phyloP scores from a whole-genome alignment of 1,139 yeast genomes.

The Pichia sp. region DNA sequence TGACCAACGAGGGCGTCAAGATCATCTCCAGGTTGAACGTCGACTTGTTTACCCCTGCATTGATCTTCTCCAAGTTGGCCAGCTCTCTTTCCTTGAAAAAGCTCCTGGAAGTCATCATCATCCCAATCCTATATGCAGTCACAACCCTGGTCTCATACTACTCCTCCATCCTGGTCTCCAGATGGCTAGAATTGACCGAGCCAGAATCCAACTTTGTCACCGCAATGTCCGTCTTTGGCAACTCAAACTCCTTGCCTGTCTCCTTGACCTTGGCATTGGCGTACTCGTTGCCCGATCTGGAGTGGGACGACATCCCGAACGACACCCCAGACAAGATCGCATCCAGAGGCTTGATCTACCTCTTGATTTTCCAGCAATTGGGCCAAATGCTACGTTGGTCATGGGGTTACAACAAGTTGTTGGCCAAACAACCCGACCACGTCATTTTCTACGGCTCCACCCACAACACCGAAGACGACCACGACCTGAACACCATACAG shows the following conservation, averaged over 20 bases:
- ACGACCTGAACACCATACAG: slow-evolving; percentile 4
- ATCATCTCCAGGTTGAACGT: slow-evolving; percentile 66
- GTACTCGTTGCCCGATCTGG: slow-evolving; percentile 64
- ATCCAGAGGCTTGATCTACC: slow-evolving; percentile 71
- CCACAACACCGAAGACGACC: slow-evolving; percentile 3
- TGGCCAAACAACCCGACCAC: slow-evolving; percentile 45
- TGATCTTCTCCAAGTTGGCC: slow-evolving; percentile 76
- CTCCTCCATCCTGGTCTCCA: slow-evolving; percentile 49
- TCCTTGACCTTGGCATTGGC: slow-evolving; percentile 68
- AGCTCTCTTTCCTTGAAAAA: slow-evolving; percentile 64
- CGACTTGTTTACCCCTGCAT: slow-evolving; percentile 78
- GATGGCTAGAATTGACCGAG: slow-evolving; percentile 46
- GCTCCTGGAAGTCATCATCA: slow-evolving; percentile 62
- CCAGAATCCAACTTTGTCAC: slow-evolving; percentile 77
- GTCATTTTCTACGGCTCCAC: slow-evolving; percentile 26
- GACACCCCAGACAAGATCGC: slow-evolving; percentile 72
- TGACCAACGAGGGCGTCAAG: slow-evolving; percentile 60
- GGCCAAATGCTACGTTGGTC: slow-evolving; percentile 86
- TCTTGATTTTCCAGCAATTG: slow-evolving; percentile 76
- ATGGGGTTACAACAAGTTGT: slow-evolving; percentile 80
- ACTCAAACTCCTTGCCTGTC: slow-evolving; percentile 77
- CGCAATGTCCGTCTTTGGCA: slow-evolving; percentile 87
- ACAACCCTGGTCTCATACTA: slow-evolving; percentile 58
- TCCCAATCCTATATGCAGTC: slow-evolving; percentile 67
- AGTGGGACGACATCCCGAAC: slow-evolving; percentile 66